Conservation (phyloP, 2,329 filamentous ascomycete genomes). For the Neofusicoccum umdonicola region DNA sequence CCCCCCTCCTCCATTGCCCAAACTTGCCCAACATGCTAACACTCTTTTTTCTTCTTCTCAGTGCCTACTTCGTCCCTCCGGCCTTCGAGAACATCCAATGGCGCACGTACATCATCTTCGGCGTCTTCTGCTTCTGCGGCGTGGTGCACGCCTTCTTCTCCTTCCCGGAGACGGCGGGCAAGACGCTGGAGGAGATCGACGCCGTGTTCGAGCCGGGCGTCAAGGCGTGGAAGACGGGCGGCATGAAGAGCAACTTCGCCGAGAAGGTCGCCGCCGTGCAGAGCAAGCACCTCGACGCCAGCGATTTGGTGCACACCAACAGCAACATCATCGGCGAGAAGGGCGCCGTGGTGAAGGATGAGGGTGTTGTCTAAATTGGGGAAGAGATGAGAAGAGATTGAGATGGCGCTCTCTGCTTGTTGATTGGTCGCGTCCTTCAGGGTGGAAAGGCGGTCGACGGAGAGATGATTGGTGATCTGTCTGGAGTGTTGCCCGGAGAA, state of each 20-base stretch:
- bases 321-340: neutral
- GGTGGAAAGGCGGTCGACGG: neutral
- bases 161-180: slow-evolving; percentile 41
- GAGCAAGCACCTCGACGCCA: slow-evolving; percentile 2
- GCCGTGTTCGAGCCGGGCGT: slow-evolving; percentile 37
- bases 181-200: slow-evolving; percentile 43
- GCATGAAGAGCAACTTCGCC: slow-evolving; percentile 2
- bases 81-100: slow-evolving; percentile 41
- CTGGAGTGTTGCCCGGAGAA: neutral
- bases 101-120: slow-evolving; percentile 45
- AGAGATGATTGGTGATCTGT: neutral
- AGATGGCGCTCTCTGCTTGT: no score
- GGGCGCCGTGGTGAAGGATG: neutral
- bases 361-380: neutral
- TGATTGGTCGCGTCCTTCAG: no score
- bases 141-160: slow-evolving; percentile 40
- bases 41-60: neutral
- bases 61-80: slow-evolving; percentile 40
- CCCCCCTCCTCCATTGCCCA: no score
- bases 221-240: slow-evolving; percentile 33
- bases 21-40: neutral
- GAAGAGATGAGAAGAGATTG: no score
- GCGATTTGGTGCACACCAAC: neutral
- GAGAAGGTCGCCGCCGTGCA: slow-evolving; percentile 15
- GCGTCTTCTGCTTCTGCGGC: slow-evolving; percentile 37